Evolutionary conservation across 2,329 filamentous ascomycete genomes (phyloP), one percentile per base, ranked within the genome.

Genomic region (Exophiala alcalophila): DNA sequence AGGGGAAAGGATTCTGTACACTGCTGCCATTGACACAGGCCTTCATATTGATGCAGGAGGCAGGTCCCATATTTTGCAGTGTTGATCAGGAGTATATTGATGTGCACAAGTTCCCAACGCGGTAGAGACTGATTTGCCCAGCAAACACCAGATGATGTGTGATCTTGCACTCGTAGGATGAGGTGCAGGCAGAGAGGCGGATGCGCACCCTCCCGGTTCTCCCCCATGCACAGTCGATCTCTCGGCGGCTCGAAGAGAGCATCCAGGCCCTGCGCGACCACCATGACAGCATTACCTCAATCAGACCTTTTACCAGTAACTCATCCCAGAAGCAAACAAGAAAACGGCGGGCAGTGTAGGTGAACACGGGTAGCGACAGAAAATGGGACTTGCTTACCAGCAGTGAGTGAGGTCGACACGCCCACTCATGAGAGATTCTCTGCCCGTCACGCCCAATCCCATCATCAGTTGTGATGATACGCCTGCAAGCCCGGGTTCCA

Each of bases 251-350:
- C 15, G 20, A 33, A 30, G 27, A 37, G 11, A 36, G 6, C 32
- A 16, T n/a, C 27, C 18, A 23, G 34, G 12, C 23, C 21, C 14
- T 12, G 24, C 15, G 44, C 38, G 24, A 51, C 41, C 49, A 27
- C 38, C 14, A 43, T 33, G 10, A 33, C 28, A 4, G 12, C 5
- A 12, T 28, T 16, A 18, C 19, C 28, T 16, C 50, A 48, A 45
- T 57, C 53, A 23, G 55, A 56, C 55, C 55, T 57, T 57, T 57
- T 57, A 57, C 55, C 55, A 57, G 23, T 37, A 34, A 30, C 28
- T 54, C 55, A 57, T 57, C 55, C 19, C 50, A 18, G 42, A 42
- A 52, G 50, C 32, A 30, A 32, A 11, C 10, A n/a, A 23, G 24
- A 33, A 12, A 28, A 32, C 12, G 4, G 21, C 14, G n/a, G n/a